Percentiles rank a stretch among this genome's conserved stretches.
phyloP scores from a whole-genome alignment of 192 early-diverging fungal species.

The Mortierella alpina region DNA sequence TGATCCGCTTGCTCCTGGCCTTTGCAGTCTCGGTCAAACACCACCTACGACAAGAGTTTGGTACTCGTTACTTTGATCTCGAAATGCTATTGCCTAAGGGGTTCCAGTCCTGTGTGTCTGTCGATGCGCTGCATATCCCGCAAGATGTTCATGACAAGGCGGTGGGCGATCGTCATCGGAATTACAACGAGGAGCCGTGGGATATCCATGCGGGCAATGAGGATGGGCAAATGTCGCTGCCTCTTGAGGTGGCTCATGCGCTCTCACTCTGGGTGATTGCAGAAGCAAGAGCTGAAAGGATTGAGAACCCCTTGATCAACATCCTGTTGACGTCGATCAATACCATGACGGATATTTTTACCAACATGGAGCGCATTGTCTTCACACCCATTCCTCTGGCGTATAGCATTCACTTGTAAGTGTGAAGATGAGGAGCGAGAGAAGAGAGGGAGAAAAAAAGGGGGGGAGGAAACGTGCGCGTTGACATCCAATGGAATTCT shows the following conservation, averaged over 20 bases:
- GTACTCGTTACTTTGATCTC: conserved; percentile 65
- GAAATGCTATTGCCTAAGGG: conserved; percentile 57
- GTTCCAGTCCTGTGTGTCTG: conserved; percentile 28
- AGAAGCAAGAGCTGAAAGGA: conserved; percentile 40
- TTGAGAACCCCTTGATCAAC: conserved; percentile 54
- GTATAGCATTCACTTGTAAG: conserved; percentile 76
- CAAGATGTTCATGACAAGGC: conserved; percentile 12
- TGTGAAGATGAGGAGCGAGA: neutral
- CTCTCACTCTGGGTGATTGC: conserved; percentile 59
- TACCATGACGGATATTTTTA: conserved; percentile 66
- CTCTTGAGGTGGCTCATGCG: conserved; percentile 62
- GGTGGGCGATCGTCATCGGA: conserved; percentile 22
- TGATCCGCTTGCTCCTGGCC: conserved; percentile 64
- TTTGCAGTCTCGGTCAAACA: conserved; percentile 68
- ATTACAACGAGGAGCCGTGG: conserved; percentile 37
- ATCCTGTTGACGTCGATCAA: conserved; percentile 55
- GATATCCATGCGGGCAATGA: conserved; percentile 52
- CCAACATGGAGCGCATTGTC: conserved; percentile 76
- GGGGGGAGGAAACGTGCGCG: too few species aligned
- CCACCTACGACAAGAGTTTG: conserved; percentile 74
- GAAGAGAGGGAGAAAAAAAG: too few species aligned
- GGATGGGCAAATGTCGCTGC: conserved; percentile 61
- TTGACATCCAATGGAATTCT: neutral
- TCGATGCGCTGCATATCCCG: conserved; percentile 4
- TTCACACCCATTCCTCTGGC: conserved; percentile 77